These are phyloP conservation scores for Ascochyta pisi DNA, from an alignment of 2,329 filamentous ascomycete genomes.

Conservation along the genomic window DNA sequence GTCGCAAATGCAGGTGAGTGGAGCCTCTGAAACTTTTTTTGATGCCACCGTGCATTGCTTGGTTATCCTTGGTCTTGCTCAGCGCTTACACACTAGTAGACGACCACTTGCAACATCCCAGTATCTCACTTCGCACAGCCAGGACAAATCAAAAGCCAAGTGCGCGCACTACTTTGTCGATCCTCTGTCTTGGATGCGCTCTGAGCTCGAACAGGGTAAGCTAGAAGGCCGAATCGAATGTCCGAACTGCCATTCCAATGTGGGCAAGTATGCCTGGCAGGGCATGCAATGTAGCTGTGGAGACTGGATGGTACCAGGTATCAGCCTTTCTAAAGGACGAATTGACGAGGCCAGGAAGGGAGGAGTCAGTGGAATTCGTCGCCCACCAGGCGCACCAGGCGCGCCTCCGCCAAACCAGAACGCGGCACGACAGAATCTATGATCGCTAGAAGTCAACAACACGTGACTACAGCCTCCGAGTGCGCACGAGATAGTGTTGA, in stretches of 20 bases:
- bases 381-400: constrained; percentile 37
- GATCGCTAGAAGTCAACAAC: not conserved
- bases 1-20: constrained; percentile 84
- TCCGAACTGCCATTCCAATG: constrained; percentile 81
- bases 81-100: constrained; percentile 50
- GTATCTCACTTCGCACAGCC: constrained; percentile 71
- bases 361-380: constrained; percentile 39
- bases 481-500: not conserved
- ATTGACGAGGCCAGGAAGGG: constrained; percentile 71
- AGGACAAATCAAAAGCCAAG: constrained; percentile 22
- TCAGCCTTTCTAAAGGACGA: constrained; percentile 81
- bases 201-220: constrained; percentile 79
- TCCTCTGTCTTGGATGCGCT: constrained; percentile 92
- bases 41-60: constrained; percentile 15
- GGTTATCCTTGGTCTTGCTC: constrained; percentile 17
- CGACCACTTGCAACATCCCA: constrained; percentile 67
- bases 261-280: constrained; percentile 96
- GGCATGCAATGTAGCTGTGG: constrained; percentile 92
- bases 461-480: not conserved
- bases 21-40: constrained; percentile 10
- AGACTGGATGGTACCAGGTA: constrained; percentile 88
- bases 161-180: constrained; percentile 93
- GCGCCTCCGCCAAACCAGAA: constrained; percentile 2
- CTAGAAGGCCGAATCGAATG: constrained; percentile 86
- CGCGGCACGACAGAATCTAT: constrained; percentile 10